Base-by-base conservation (phyloP, 164 flowering plant genomes). In the Buxus sempervirens region DNA sequence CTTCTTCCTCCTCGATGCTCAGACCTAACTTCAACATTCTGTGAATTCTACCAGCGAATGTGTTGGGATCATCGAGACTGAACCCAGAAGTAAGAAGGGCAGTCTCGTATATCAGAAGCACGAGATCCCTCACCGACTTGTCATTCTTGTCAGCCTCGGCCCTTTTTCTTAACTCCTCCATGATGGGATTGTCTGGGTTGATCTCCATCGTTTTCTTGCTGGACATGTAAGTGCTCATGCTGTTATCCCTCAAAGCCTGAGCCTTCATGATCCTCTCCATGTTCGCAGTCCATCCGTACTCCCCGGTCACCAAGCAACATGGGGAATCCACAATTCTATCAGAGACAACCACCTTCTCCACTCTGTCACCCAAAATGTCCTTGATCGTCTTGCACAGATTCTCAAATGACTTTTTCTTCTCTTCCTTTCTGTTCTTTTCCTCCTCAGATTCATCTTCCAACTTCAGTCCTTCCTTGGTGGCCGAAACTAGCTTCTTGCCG, bases 161-260 rank as follows among this genome's bases (percentile, higher is more conserved):
- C n/a, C 92, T 77, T 83, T 85, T 88, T 69, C 93, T 86, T 69
- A 86, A 65, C 79, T 88, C 93, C 73, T 88, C 89, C 89, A 88
- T 82, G 55, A 86, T 88, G 0, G 83, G 85, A 68, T 86, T 83
- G 51, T 88, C 93, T 0, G 93, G 90, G 69, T 88, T 88, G 54
- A 88, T 86, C 74, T 86, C 90, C 93, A 88, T 88, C 0, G 93
- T 88, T 73, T 86, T 88, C 86, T 88, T 88, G 79, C 87, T 83
- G 0, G 90, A 83, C 93, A 86, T 88, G 86, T 88, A 88, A 0
- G 84, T 70, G 41, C 86, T 53, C 93, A 86, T 86, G 82, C 87
- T 86, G 68, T 67, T 82, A 73, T 88, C 93, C 72, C 88, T 83
- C 72, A 88, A 58, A 0, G 93, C 90, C 70, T 86, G 93, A 0